Conservation (phyloP, 2,329 filamentous ascomycete species). For the Pyricularia grisea region DNA sequence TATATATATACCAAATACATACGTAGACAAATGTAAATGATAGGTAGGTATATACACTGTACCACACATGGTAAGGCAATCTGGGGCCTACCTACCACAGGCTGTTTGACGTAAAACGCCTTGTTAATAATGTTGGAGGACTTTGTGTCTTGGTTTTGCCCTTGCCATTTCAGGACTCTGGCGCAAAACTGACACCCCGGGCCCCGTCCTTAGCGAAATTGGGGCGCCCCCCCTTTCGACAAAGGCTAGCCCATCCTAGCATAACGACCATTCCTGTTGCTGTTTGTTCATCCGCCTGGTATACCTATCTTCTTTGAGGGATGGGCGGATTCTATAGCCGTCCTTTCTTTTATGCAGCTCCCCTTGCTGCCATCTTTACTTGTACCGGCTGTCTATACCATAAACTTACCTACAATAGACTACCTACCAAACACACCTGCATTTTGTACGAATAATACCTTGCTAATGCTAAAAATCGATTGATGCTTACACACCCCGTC, state of each 20-base stretch:
- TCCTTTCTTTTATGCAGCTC: neutral
- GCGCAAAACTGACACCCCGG: neutral
- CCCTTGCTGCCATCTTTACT: neutral
- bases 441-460: neutral
- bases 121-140: neutral
- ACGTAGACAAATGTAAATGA: neutral
- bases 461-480: neutral
- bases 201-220: neutral
- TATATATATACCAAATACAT: neutral
- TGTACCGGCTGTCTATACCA: too few species aligned
- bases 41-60: neutral
- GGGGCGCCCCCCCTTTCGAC: neutral
- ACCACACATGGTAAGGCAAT: neutral
- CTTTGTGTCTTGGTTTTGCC: neutral
- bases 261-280: neutral
- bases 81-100: neutral
- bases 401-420: neutral
- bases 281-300: neutral
- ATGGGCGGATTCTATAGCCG: neutral
- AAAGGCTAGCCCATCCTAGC: neutral
- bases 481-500: neutral
- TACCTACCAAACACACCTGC: neutral
- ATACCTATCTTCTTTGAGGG: neutral
- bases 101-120: neutral
- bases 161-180: neutral